Base-by-base conservation (phyloP, 352 stramenopile genomes). In the Pythium sukuiense region DNA sequence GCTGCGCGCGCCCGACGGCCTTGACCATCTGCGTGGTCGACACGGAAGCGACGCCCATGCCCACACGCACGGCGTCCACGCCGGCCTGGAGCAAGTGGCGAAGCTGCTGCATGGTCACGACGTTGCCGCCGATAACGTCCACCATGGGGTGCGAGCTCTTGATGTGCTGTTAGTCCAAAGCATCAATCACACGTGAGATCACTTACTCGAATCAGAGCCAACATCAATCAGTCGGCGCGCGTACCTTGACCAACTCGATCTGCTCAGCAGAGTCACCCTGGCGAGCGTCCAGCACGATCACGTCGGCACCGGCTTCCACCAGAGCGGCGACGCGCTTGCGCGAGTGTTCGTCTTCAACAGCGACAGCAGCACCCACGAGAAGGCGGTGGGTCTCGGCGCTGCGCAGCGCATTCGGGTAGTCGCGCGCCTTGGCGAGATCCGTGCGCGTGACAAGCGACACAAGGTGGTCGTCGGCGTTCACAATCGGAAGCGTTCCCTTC, bases 11-110 rank as follows among this genome's bases (percentile, higher is more conserved):
- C 18, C 97, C 97, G 18, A 99, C 97, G 50, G 97, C 97, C 78
- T 97, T 98, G 50, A 99, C 88, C 82, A 99, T 98, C 81, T 99
- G 98, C 41, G 97, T 99, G 18, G 98, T 99, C 70, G 97, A 99
- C 63, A 99, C 99, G 14, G 94, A 99, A 41, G 97, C 98, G 13
- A 98, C 97, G 65, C 98, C 98, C 98, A 99, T 99, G 61, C 98
- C 98, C 6, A 99, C 96, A 27, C 97, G 91, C 52, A 99, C 87
- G 49, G 95, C 97, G 76, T 99, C 97, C n/a, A 98, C 97, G 41
- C 97, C 98, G 13, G 97, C 97, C 63, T 99, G 80, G 57, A 99
- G 98, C 60, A 99, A 78, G 73, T 98, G 90, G 62, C 92, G 84
- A 18, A 97, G 89, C 85, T 99, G 98, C 35, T 82, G 84, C 52